These are phyloP conservation scores for Phytophthora macrochlamydospora DNA, from an alignment of 352 stramenopile species.

Conservation along the genomic window DNA sequence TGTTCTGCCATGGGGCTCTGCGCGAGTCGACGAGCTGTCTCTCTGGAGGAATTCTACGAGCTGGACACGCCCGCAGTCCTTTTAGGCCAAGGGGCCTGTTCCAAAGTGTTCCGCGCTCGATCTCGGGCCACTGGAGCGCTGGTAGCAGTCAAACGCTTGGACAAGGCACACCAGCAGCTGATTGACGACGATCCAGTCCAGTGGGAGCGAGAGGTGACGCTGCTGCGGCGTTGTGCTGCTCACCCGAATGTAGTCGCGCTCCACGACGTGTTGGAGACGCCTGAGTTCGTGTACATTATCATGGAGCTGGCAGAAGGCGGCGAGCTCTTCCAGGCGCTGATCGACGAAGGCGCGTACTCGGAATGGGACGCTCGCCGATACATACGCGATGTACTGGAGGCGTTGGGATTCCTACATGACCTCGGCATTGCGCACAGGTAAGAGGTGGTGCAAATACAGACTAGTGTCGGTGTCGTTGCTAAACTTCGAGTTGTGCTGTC, in stretches of 20 bases:
- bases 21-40: constrained; percentile 36
- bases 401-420: constrained; percentile 70
- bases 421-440: constrained; percentile 74
- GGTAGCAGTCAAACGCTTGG: constrained; percentile 72
- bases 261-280: constrained; percentile 56
- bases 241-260: constrained; percentile 68
- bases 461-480: neutral
- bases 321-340: constrained; percentile 75
- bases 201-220: constrained; percentile 57
- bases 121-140: constrained; percentile 33
- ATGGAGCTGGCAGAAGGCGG: constrained; percentile 64
- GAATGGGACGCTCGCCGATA: constrained; percentile 70
- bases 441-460: neutral
- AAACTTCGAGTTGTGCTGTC: constrained; percentile 13
- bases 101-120: constrained; percentile 51
- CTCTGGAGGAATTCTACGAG: constrained; percentile 45
- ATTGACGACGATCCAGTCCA: constrained; percentile 16
- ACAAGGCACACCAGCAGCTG: constrained; percentile 33
- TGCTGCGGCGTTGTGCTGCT: constrained; percentile 51
- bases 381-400: constrained; percentile 52
- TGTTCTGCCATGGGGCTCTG: constrained; percentile 47
- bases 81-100: constrained; percentile 56
- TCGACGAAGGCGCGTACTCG: constrained; percentile 76
- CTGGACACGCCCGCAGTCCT: constrained; percentile 44
- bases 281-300: constrained; percentile 56